Evolutionary conservation across 2,329 filamentous ascomycete species (phyloP).

Genomic region (Cyanodermella asteris): DNA sequence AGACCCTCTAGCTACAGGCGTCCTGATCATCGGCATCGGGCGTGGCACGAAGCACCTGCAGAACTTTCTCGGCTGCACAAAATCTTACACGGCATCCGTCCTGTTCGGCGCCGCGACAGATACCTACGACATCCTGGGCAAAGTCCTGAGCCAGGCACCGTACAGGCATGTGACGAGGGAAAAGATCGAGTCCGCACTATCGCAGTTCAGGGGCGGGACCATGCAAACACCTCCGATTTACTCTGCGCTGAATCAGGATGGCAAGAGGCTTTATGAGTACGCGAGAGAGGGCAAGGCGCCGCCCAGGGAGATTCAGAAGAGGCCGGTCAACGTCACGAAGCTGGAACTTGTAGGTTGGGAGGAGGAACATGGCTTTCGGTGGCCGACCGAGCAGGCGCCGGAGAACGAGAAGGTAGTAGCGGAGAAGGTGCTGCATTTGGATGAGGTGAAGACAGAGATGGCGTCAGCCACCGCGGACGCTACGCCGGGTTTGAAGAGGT

Average conservation of each 20-base stretch:
- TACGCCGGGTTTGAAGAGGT: constrained; percentile 6
- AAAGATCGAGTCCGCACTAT: constrained; percentile 54
- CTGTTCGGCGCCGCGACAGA: constrained; percentile 86
- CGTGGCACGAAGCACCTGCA: constrained; percentile 65
- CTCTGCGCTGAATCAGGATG: constrained; percentile 78
- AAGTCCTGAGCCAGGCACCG: constrained; percentile 50
- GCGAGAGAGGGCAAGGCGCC: constrained; percentile 73
- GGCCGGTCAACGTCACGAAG: constrained; percentile 56
- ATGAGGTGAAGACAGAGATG: constrained; percentile 2
- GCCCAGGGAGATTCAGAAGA: constrained; percentile 60
- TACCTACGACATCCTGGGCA: constrained; percentile 72
- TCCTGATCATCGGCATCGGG: constrained; percentile 74
- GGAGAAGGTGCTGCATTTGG: constrained; percentile 36
- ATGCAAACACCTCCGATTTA: constrained; percentile 84
- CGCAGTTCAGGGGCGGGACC: constrained; percentile 56
- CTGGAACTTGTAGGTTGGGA: constrained; percentile 66
- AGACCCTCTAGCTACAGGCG: constrained; percentile 81
- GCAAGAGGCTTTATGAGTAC: constrained; percentile 90
- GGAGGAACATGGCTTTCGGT: constrained; percentile 57
- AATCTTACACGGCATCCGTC: constrained; percentile 76
- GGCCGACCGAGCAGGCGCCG: constrained; percentile 60
- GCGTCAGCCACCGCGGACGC: constrained; percentile 5
- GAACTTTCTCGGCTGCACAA: constrained; percentile 68
- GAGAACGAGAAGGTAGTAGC: constrained; percentile 54
- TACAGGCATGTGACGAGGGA: constrained; percentile 67